Base-by-base conservation (phyloP, 192 early-diverging fungal species). In the Podila horticola region DNA sequence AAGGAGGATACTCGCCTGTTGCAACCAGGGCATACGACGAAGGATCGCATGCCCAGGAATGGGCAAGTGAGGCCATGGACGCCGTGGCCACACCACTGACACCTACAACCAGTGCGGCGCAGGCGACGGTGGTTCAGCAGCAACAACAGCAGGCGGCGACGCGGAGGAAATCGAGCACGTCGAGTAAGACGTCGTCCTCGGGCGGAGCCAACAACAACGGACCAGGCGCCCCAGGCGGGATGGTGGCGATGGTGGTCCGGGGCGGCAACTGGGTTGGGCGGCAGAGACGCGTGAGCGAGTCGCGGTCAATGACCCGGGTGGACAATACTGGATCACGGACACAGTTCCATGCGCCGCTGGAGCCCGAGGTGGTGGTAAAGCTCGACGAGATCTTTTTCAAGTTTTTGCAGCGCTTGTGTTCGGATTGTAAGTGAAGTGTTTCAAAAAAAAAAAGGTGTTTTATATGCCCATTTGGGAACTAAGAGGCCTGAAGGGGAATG, bases 301-400 rank as follows among this genome's bases (percentile, higher is more conserved):
- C 85, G 10, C 58, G 83, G 20, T 57, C 38, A 15, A 38, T 62
- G 11, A 28, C 52, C 3, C 64, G 74, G 6, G 64, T 58, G 4
- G 75, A 74, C 29, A 75, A 60, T 33, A 63, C 57, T 12, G 45
- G 75, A 0, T 69, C 82, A n/a, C 48, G 85, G 11, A 70, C 83
- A 13, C 85, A 86, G 68, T 72, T 79, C 59, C 82, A 86, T 74
- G 77, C 83, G 31, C 83, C 82, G 13, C 67, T 86, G 15, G 85
- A 85, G 36, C 84, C 85, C 4, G 72, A 73, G 19, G 83, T 92
- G 13, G 76, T 88, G 49, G 66, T 75, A 22, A 81, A 81, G 55
- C 75, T 93, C 41, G 90, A 92, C 82, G 90, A 88, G 61, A 83
- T 93, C 4, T 93, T 93, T 66, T 86, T 91, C 79, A 89, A 83